phyloP scores from a whole-genome alignment of 164 flowering plant species.

The Aristolochia californica region DNA sequence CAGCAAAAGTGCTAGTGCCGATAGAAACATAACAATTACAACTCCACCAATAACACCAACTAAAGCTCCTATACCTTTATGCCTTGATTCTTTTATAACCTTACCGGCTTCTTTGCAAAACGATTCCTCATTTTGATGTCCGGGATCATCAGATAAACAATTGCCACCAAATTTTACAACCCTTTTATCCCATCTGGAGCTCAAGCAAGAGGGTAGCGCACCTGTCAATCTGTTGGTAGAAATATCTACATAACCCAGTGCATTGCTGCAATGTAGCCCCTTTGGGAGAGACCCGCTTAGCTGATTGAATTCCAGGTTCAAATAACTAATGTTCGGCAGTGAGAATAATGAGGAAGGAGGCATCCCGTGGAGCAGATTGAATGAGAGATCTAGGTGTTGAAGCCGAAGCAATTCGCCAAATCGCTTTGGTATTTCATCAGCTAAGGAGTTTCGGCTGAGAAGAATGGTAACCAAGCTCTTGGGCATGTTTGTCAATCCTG shows the following conservation, averaged over 20 bases:
- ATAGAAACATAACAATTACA: slow-evolving; percentile 25
- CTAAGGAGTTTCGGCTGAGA: slow-evolving; percentile 56
- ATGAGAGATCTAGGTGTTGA: slow-evolving; percentile 85
- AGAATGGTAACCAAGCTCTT: slow-evolving; percentile 52
- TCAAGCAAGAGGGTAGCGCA: slow-evolving; percentile 62
- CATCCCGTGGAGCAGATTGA: slow-evolving; percentile 49
- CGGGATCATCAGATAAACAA: slow-evolving; percentile 45
- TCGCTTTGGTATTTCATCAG: slow-evolving; percentile 48
- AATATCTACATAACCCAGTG: slow-evolving; percentile 74
- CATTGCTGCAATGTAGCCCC: slow-evolving; percentile 43
- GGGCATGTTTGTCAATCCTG: slow-evolving; percentile 59
- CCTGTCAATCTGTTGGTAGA: slow-evolving; percentile 64
- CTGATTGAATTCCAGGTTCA: slow-evolving; percentile 71
- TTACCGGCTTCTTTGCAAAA: slow-evolving; percentile 29
- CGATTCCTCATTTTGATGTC: slow-evolving; percentile 40
- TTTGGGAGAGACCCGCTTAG: slow-evolving; percentile 58
- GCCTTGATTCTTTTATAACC: slow-evolving; percentile 10
- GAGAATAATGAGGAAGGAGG: slow-evolving; percentile 56
- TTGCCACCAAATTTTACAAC: slow-evolving; percentile 56
- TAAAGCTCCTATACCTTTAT: slow-evolving; percentile 22
- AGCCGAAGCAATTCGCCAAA: slow-evolving; percentile 47
- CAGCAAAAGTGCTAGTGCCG: slow-evolving; percentile 28
- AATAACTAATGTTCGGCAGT: slow-evolving; percentile 64
- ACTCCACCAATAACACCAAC: slow-evolving; percentile 41
- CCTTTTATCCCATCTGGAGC: slow-evolving; percentile 27